Conservation (phyloP, 176 grass and related monocot genomes). For the Leersia perrieri region DNA sequence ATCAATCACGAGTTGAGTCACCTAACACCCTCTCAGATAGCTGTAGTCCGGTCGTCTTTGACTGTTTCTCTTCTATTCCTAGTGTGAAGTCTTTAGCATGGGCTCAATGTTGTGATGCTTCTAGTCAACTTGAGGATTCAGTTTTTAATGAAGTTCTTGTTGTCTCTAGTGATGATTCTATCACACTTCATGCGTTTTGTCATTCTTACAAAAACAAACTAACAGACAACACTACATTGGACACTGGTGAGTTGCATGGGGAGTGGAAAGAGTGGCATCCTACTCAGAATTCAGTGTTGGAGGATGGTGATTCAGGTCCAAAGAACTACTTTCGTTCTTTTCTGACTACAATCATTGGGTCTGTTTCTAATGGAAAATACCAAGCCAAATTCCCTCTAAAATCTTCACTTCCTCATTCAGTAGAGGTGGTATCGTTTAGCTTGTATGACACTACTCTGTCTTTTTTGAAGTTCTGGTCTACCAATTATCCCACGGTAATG, state of each 20-base stretch:
- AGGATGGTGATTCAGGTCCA: conserved; percentile 36
- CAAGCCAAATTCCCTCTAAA: conserved; percentile 65
- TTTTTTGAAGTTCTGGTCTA: conserved; percentile 59
- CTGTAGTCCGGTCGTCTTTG: conserved; percentile 30
- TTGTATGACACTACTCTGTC: conserved; percentile 59
- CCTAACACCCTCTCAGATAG: conserved; percentile 29
- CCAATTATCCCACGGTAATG: not conserved
- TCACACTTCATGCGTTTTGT: conserved; percentile 75
- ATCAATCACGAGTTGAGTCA: conserved; percentile 50
- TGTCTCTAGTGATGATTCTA: conserved; percentile 55
- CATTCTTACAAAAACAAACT: conserved; percentile 34
- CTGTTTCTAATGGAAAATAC: conserved; percentile 65
- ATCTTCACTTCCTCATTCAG: conserved; percentile 62
- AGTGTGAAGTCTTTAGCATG: conserved; percentile 84
- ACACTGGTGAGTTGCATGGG: conserved; percentile 53
- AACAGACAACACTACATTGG: conserved; percentile 37
- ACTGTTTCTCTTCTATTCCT: conserved; percentile 63
- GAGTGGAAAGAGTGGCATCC: conserved; percentile 77
- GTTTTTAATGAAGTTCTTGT: conserved; percentile 83
- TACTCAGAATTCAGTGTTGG: conserved; percentile 29
- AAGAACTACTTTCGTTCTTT: conserved; percentile 65
- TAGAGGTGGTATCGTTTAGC: conserved; percentile 79
- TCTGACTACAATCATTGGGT: conserved; percentile 46
- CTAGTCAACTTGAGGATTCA: conserved; percentile 46
- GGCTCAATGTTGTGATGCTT: conserved; percentile 62